Evolutionary conservation across 1,284 basidiomycete genomes (phyloP).

Genomic region (Apiotrichum laibachii): DNA sequence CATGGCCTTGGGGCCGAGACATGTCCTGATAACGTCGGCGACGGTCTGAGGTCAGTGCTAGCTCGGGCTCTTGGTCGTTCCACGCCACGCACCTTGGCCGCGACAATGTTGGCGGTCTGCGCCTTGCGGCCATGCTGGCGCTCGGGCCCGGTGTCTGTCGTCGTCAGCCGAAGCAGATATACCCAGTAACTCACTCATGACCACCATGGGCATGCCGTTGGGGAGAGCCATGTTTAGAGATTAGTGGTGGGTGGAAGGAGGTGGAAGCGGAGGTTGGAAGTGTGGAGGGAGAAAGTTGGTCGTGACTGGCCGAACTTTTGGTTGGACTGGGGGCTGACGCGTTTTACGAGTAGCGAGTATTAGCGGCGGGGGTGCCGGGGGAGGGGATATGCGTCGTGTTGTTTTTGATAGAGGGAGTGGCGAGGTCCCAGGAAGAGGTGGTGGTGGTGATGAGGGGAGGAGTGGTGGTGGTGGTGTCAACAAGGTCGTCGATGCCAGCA

Average conservation of each 20-base stretch:
- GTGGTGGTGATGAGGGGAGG: too few relatives aligned
- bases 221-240: slow-evolving; percentile 7
- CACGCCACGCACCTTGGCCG: slow-evolving; percentile 72
- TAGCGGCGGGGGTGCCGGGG: too few relatives aligned
- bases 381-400: too few relatives aligned
- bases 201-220: slow-evolving; percentile 52
- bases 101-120: slow-evolving; percentile 94
- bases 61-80: background rate
- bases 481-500: too few relatives aligned
- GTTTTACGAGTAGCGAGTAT: too few relatives aligned
- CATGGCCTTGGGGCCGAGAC: slow-evolving; percentile 96
- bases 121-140: slow-evolving; percentile 92
- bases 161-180: slow-evolving; percentile 17
- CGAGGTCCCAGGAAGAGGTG: too few relatives aligned
- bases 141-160: slow-evolving; percentile 83
- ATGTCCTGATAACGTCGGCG: slow-evolving; percentile 97
- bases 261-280: too few relatives aligned
- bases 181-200: slow-evolving; percentile 52
- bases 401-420: too few relatives aligned
- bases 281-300: background rate
- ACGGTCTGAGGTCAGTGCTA: slow-evolving; percentile 66
- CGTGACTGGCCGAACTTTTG: too few relatives aligned
- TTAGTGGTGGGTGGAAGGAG: background rate
- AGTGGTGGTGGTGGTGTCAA: too few relatives aligned
- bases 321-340: too few relatives aligned